Evolutionary conservation across 208 protist genomes (phyloP), one percentile per base, ranked within the genome.

Genomic region (Spongospora subterranea): DNA sequence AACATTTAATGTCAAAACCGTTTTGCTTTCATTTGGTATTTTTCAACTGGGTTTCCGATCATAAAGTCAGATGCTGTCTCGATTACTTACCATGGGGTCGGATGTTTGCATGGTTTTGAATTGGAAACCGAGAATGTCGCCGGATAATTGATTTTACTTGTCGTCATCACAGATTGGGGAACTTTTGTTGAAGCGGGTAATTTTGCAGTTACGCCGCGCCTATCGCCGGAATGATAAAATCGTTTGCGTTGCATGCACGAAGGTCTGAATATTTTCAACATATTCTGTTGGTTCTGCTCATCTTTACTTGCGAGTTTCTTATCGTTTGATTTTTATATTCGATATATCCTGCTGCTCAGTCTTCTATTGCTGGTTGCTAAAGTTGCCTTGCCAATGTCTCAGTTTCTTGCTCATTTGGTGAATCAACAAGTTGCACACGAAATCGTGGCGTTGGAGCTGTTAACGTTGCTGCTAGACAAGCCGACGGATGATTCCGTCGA

Each of bases 401-500:
- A 60, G 40, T 98, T 98, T 93, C 93, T 98, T n/a, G 96, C 96
- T 0, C 96, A 98, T 91, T 93, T 98, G 0, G 91, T 97, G 53
- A 98, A 98, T 92, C 97, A 98, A 92, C 95, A 97, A 90, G 96
- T 95, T 32, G 95, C 93, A 38, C 92, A 96, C 77, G 96, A 98
- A 88, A 60, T 98, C 17, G 45, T 98, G 0, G 96, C 94, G 41
- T 93, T 98, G 29, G 93, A 97, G 91, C 92, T 97, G 0, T 89
- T 97, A 0, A 92, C 92, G 24, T 89, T 98, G 35, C 93, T 98
- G 17, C 92, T 98, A 0, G 95, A 98, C 89, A 95, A 94, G n/a
- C 97, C 98, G 38, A 98, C 95, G 0, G 97, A 99, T 93, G 98
- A 99, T 93, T 95, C 92, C 0, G 95, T 97, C 0, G 94, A 95